Base-by-base conservation (phyloP, 2,329 filamentous ascomycete genomes). In the Juglanconis oblonga region DNA sequence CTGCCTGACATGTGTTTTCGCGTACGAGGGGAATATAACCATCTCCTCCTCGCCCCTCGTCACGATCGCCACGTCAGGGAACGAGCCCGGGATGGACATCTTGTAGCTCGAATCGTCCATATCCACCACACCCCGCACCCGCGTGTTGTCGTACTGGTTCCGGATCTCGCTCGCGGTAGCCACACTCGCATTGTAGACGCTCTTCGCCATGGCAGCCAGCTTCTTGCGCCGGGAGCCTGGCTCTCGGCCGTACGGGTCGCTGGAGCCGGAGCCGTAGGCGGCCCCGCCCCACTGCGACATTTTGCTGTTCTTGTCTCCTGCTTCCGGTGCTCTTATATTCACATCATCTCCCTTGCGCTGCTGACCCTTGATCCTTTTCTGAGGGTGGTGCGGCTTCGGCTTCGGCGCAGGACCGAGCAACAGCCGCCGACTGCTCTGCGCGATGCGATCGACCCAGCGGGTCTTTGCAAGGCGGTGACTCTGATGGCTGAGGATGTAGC, bases 1-100 rank as follows among this genome's bases (percentile, higher is more conserved):
- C 72, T 94, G 87, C 61, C 81, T 88, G 38, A 84, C 73, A 71
- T 96, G 89, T 62, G 81, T 82, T 70, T 93, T 87, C 8, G 91
- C 92, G 72, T 99, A 99, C 56, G 92, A 97, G 0, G 95, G 95
- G 67, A 99, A 99, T 31, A 99, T 73, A 9, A 99, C 86, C 87
- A 99, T 91, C 76, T 98, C 91, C 72, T 97, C 92, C 62, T 92
- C 85, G 11, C 91, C 93, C 63, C 87, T 87, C 10, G 87, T 84
- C 14, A 89, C 85, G 62, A 97, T 90, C n/a, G 89, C 85, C 17
- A 91, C 89, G 66, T 97, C 89, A 0, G 92, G 91, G 69, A 96
- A 97, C 1, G 88, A 86, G 0, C 89, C 90, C 0, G 91, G 88
- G 35, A 91, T 89, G 49, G 80, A 76, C 24, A 77, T 72, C 62